Conservation (phyloP, 768 basidiomycete species). For the Amanita brunnescens region DNA sequence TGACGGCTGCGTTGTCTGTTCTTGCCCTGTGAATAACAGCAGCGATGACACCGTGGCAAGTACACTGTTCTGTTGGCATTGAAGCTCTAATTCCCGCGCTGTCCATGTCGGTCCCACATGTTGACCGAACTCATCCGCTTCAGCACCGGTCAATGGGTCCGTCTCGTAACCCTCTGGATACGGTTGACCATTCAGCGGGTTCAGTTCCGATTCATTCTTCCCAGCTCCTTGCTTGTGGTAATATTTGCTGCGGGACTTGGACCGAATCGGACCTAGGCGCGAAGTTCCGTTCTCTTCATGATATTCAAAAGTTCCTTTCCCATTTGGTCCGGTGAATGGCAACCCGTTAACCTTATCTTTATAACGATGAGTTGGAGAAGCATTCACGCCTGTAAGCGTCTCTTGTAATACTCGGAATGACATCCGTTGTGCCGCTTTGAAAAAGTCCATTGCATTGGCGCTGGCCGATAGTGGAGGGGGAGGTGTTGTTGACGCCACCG, state of each 20-base stretch:
- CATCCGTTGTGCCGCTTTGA: constrained; percentile 62
- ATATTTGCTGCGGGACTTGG: constrained; percentile 62
- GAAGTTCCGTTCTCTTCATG: constrained; percentile 12
- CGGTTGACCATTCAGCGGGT: constrained; percentile 8
- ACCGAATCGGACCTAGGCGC: constrained; percentile 32
- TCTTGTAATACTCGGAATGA: constrained; percentile 83
- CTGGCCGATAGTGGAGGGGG: constrained; percentile 20
- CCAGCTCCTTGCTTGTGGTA: constrained; percentile 60
- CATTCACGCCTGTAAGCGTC: constrained; percentile 47
- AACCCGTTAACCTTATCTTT: constrained; percentile 7
- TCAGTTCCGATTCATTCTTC: constrained; percentile 54
- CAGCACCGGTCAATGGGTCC: constrained; percentile 18
- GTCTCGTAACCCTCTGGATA: constrained; percentile 22
- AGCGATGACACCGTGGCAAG: constrained; percentile 48
- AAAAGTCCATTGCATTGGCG: constrained; percentile 37
- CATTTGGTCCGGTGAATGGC: constrained; percentile 5
- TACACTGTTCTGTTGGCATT: constrained; percentile 86
- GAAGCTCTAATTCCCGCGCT: constrained; percentile 74
- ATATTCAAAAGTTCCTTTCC: background rate
- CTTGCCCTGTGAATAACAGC: constrained; percentile 6
- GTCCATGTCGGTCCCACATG: constrained; percentile 55
- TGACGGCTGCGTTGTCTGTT: background rate
- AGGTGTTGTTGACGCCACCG: constrained; percentile 23
- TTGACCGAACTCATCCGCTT: constrained; percentile 23
- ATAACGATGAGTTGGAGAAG: constrained; percentile 7